Evolutionary conservation across 1,284 basidiomycete genomes (phyloP).

Genomic region (Sporisorium scitamineum): DNA sequence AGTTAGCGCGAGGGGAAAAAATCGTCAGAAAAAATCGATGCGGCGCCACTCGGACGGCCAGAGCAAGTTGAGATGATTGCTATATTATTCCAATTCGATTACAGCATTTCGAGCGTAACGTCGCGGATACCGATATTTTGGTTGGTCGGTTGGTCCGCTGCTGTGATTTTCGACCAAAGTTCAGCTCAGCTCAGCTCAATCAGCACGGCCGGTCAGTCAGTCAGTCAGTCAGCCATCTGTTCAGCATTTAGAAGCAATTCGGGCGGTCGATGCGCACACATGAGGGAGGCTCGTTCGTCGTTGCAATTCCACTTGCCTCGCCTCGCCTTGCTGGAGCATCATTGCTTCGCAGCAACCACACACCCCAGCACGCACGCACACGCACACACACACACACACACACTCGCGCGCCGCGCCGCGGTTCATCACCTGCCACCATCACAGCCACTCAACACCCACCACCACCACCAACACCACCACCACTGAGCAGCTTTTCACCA

Average conservation of each 20-base stretch:
- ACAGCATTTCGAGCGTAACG: neutral
- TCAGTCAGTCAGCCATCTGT: neutral
- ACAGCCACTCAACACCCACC: neutral
- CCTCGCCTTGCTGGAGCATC: conserved; percentile 6
- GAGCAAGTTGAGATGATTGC: conserved; percentile 1
- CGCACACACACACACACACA: conserved; percentile 1
- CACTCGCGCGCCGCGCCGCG: neutral
- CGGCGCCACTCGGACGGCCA: conserved; percentile 8
- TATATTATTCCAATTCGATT: neutral
- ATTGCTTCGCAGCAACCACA: conserved; percentile 1
- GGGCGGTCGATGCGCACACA: conserved; percentile 10
- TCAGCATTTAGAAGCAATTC: neutral
- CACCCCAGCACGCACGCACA: neutral
- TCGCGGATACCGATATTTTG: conserved; percentile 13
- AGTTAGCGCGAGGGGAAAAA: neutral
- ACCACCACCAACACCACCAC: conserved; percentile 5
- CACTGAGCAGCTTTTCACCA: neutral
- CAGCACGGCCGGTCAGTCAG: neutral
- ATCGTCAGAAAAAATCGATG: neutral
- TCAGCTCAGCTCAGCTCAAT: conserved; percentile 4
- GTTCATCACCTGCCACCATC: neutral
- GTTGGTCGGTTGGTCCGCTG: neutral
- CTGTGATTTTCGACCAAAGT: neutral
- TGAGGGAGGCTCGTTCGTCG: conserved; percentile 2
- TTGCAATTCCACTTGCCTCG: neutral